Conservation (phyloP, 2,329 filamentous ascomycete species). For the Magnaporthiopsis incrustans region DNA sequence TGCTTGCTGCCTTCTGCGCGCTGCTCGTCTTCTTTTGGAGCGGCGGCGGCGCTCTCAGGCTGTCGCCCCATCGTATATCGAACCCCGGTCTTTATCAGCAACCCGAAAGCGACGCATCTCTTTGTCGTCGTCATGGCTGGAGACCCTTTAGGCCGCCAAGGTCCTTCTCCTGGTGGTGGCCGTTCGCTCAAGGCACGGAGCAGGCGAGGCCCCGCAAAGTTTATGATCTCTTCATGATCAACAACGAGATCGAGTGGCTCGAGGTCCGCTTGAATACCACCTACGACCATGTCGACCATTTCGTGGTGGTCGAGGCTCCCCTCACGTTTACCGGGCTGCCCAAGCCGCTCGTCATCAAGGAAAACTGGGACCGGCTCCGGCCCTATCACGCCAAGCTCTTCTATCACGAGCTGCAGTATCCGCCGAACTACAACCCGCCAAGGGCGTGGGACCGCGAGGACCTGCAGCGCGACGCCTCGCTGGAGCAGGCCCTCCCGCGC, state of each 20-base stretch:
- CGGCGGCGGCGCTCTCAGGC: background rate
- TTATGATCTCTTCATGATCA: conserved; percentile 56
- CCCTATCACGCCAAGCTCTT: conserved; percentile 53
- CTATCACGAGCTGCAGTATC: conserved; percentile 44
- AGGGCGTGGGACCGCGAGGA: conserved; percentile 41
- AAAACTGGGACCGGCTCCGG: conserved; percentile 43
- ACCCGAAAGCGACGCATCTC: conserved; percentile 4
- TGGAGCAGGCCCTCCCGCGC: conserved; percentile 44
- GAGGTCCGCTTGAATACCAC: conserved; percentile 55
- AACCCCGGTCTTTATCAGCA: background rate
- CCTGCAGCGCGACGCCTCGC: conserved; percentile 46
- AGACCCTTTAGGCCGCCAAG: conserved; percentile 20
- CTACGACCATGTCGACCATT: conserved; percentile 53
- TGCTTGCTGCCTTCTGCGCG: background rate
- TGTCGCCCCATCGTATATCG: conserved; percentile 4
- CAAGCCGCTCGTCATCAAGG: conserved; percentile 45
- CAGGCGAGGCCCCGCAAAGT: conserved; percentile 35
- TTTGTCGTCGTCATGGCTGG: conserved; percentile 32
- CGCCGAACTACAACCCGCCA: conserved; percentile 29
- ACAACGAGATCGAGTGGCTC: conserved; percentile 56
- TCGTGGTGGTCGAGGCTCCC: conserved; percentile 52
- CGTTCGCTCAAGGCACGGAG: background rate
- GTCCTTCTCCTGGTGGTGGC: background rate
- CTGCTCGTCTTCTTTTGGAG: background rate
- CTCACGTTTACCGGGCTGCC: conserved; percentile 48